phyloP scores from a whole-genome alignment of 2,329 filamentous ascomycete genomes.

The Arthrobotrys iridis region DNA sequence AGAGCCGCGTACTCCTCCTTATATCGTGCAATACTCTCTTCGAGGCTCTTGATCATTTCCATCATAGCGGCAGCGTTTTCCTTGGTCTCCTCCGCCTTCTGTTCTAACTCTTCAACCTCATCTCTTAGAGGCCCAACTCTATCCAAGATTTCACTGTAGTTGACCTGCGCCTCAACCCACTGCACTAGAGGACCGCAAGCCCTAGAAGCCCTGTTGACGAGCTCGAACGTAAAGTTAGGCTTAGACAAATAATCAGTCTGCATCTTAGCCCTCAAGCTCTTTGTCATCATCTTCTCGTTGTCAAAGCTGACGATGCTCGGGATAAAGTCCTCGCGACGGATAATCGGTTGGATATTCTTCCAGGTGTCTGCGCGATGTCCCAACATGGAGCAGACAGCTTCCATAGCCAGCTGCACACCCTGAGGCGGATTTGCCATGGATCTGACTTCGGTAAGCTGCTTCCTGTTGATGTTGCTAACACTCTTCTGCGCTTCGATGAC shows the following conservation, averaged over 20 bases:
- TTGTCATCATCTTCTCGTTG: conserved; percentile 95
- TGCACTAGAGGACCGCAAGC: conserved; percentile 96
- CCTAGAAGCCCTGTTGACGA: conserved; percentile 94
- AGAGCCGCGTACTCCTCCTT: conserved; percentile 95
- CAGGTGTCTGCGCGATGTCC: conserved; percentile 90
- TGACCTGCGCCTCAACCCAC: conserved; percentile 96
- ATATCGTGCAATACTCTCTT: conserved; percentile 91
- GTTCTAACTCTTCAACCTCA: conserved; percentile 86
- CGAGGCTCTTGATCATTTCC: conserved; percentile 82
- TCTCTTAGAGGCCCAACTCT: conserved; percentile 90
- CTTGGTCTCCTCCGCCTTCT: conserved; percentile 89
- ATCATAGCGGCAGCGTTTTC: conserved; percentile 92
- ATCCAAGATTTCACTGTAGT: conserved; percentile 96
- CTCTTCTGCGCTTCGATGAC: conserved; percentile 92
- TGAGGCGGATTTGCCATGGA: conserved; percentile 94
- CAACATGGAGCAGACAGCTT: conserved; percentile 94
- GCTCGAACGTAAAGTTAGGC: conserved; percentile 94
- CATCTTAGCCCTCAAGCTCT: conserved; percentile 83
- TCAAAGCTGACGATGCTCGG: conserved; percentile 97
- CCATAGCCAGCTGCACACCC: conserved; percentile 89
- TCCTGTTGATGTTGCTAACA: conserved; percentile 97
- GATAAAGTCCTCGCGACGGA: conserved; percentile 95
- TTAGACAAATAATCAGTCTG: conserved; percentile 89
- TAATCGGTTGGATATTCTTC: conserved; percentile 88
- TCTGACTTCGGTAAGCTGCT: conserved; percentile 95